These are phyloP conservation scores for Carex kokanica DNA, from an alignment of 176 grass and related monocot genomes.

Conservation along the genomic window DNA sequence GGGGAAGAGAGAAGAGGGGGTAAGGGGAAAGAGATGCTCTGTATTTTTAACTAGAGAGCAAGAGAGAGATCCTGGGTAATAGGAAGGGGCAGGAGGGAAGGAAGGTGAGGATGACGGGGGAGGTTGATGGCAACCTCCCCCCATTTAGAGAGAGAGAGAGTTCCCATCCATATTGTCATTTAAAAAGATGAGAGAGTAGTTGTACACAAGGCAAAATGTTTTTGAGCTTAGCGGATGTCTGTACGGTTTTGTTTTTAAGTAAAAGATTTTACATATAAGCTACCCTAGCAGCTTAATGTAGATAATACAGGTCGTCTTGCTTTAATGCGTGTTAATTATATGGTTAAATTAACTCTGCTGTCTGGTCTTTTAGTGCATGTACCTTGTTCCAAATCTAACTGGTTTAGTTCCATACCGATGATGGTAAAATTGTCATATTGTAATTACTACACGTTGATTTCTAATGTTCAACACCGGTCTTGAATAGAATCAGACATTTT, in stretches of 20 bases:
- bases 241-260: neutral
- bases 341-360: neutral
- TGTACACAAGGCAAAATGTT: neutral
- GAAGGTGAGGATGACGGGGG: no score
- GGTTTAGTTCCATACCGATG: neutral
- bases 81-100: no score
- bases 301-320: neutral
- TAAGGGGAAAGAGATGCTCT: no score
- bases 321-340: neutral
- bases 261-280: neutral
- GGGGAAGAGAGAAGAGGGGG: no score
- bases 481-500: slow-evolving; percentile 1
- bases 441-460: neutral
- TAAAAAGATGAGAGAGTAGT: neutral
- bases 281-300: neutral
- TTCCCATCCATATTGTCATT: no score
- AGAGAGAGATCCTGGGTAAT: no score
- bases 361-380: neutral
- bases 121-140: no score
- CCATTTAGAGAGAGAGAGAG: no score
- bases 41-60: no score
- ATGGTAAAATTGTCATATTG: neutral
- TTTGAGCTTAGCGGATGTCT: neutral
- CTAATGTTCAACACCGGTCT: neutral
- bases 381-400: neutral